These are phyloP conservation scores for Gossypium schwendimanii DNA, from an alignment of 441 rosid species.

Conservation along the genomic window DNA sequence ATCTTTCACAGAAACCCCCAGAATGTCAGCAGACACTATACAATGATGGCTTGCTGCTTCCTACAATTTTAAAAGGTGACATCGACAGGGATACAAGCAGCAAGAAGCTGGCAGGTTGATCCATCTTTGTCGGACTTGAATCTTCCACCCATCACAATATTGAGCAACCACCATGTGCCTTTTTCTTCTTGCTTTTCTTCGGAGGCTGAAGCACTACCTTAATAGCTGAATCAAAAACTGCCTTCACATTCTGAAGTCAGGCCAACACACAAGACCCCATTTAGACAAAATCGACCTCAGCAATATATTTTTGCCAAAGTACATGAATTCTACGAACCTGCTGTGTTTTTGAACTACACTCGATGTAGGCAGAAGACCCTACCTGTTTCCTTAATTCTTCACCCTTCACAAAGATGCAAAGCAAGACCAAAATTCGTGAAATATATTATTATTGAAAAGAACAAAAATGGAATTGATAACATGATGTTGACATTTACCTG, in stretches of 20 bases:
- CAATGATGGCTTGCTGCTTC: constrained; percentile 25
- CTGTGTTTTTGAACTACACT: constrained; percentile 91
- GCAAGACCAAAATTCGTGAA: background rate
- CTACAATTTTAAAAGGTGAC: background rate
- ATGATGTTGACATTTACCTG: constrained; percentile 37
- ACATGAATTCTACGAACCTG: constrained; percentile 37
- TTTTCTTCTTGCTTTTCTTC: constrained; percentile 73
- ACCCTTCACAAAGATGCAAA: constrained; percentile 41
- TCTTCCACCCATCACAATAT: constrained; percentile 53
- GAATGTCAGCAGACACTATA: constrained; percentile 31
- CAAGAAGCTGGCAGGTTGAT: constrained; percentile 16
- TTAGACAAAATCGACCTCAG: background rate
- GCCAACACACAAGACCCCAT: constrained; percentile 4
- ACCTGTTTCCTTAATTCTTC: constrained; percentile 90
- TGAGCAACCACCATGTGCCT: constrained; percentile 53
- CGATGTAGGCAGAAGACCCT: constrained; percentile 71
- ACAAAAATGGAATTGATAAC: background rate
- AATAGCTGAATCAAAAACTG: constrained; percentile 68
- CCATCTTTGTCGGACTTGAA: constrained; percentile 25
- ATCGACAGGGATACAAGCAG: background rate
- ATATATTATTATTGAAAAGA: background rate
- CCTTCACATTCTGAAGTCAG: constrained; percentile 61
- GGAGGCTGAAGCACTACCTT: constrained; percentile 80
- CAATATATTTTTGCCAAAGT: background rate
- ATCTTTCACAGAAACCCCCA: constrained; percentile 26